Conservation (phyloP, 495 filamentous ascomycete species). For the Staphylotrichum tortipilum region DNA sequence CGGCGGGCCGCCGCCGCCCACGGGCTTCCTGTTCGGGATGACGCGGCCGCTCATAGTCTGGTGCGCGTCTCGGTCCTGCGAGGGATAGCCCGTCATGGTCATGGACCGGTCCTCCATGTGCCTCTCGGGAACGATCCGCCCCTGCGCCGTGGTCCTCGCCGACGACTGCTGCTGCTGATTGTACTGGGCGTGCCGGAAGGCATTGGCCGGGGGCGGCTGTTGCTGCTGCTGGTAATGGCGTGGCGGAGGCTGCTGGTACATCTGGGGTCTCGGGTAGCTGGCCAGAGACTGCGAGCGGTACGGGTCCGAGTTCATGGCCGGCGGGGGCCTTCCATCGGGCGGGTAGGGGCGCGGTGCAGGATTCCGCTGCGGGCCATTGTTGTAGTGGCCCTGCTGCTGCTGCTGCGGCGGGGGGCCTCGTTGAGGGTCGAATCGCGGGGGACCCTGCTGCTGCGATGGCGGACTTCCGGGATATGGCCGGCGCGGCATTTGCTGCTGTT, state of each 20-base stretch:
- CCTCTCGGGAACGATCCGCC: constrained; percentile 80
- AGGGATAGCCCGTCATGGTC: constrained; percentile 82
- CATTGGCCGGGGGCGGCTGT: constrained; percentile 57
- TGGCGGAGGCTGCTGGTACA: constrained; percentile 52
- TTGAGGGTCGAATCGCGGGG: constrained; percentile 5
- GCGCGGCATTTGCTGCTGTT: constrained; percentile 28
- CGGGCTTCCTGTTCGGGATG: constrained; percentile 56
- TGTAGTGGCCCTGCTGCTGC: constrained; percentile 45
- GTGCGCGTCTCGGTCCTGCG: constrained; percentile 62
- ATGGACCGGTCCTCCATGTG: constrained; percentile 81
- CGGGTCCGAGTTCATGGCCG: constrained; percentile 73
- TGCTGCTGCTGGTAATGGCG: constrained; percentile 59
- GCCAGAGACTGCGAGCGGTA: constrained; percentile 92
- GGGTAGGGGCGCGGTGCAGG: constrained; percentile 48
- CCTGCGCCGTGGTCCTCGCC: constrained; percentile 75
- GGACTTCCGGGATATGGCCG: constrained; percentile 52
- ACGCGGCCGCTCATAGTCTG: constrained; percentile 89
- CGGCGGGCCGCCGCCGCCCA: constrained; percentile 18
- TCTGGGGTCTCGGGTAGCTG: constrained; percentile 53
- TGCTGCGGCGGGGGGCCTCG: constrained; percentile 38
- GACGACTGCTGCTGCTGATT: constrained; percentile 47
- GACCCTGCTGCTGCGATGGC: constrained; percentile 3
- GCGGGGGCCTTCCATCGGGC: constrained; percentile 45
- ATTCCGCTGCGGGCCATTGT: constrained; percentile 44
- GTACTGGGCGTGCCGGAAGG: constrained; percentile 71